Base-by-base conservation (phyloP, 768 basidiomycete genomes). In the Rhodosporidiobolus odoratus region DNA sequence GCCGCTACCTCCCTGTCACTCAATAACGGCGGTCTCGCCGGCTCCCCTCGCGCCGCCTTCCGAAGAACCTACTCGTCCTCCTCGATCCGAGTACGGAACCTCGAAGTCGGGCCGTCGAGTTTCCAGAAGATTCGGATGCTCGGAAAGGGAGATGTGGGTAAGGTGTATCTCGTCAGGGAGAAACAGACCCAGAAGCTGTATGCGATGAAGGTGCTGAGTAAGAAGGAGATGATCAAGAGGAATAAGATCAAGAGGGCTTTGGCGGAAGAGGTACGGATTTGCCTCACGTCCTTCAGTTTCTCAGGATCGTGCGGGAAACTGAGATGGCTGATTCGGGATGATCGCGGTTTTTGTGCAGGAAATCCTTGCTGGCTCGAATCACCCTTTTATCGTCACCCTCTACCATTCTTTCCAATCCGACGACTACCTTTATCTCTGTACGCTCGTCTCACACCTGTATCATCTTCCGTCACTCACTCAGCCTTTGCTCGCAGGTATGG, bases 321-420 rank as follows among this genome's bases (percentile, higher is more conserved):
- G 43, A n/a, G 47, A 45, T 45, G 43, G 10, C 48, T 37, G 27
- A 21, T 15, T 1, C 9, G 21, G 23, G 34, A 9, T 9, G 32
- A 4, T 41, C 58, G 45, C 16, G n/a, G 43, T 15, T 38, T 16
- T 6, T 21, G 30, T n/a, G 35, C 73, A 80, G 77, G 96, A 98
- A 81, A 99, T 99, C 75, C 85, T 99, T 52, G 95, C 95, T 15
- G 95, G 94, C 32, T 91, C 96, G 40, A 99, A 99, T 78, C 96
- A 98, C 79, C 96, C 96, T 2, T 99, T 99, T 84, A 99, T 99
- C 81, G 95, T 99, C 77, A 98, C 96, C 34, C 86, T 99, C 45
- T 90, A 97, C 81, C 96, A 99, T 81, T 97, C 95, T 6, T 99
- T 99, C 83, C 96, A 99, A 81, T 97, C 93, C 21, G 91, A 94